A percentile compares a stretch with the other conserved stretches of the same genome.
Conservation (phyloP, 352 stramenopile species). For the Pythium dissotocum region DNA sequence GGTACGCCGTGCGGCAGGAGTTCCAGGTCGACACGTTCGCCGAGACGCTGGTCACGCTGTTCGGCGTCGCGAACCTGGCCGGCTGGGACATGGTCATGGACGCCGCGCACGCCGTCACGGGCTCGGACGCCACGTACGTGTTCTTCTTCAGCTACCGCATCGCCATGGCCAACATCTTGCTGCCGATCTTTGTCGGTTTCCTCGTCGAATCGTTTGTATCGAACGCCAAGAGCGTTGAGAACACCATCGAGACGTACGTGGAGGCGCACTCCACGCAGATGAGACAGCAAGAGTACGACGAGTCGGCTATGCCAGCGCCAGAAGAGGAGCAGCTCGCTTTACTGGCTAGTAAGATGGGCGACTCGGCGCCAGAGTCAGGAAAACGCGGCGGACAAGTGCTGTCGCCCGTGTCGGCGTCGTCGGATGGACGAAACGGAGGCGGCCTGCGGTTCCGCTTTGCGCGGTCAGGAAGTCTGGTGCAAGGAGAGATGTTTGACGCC, state of each 20-base stretch:
- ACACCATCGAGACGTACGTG: constrained; percentile 66
- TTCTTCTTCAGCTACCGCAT: constrained; percentile 88
- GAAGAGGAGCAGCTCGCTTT: constrained; percentile 63
- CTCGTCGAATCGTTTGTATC: constrained; percentile 83
- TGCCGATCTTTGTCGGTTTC: constrained; percentile 87
- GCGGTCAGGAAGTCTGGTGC: constrained; percentile 64
- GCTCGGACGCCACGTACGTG: constrained; percentile 58
- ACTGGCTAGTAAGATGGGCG: constrained; percentile 44
- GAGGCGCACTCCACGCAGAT: constrained; percentile 34
- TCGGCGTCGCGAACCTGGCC: constrained; percentile 71
- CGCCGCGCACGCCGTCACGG: constrained; percentile 65
- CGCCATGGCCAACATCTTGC: constrained; percentile 78
- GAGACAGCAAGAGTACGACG: constrained; percentile 28
- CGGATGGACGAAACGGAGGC: constrained; percentile 34
- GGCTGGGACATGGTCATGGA: constrained; percentile 85
- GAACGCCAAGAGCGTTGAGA: constrained; percentile 71
- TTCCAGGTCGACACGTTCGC: constrained; percentile 84
- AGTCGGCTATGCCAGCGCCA: constrained; percentile 4
- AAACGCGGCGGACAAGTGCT: constrained; percentile 6
- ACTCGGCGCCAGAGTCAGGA: background rate
- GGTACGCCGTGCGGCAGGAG: constrained; percentile 69
- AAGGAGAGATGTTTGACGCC: constrained; percentile 83
- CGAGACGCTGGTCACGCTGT: constrained; percentile 74
- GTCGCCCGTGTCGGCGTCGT: constrained; percentile 37
- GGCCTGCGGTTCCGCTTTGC: constrained; percentile 76